These are phyloP conservation scores for Auricularia auricula-judae DNA, from an alignment of 768 basidiomycete species.

Conservation along the genomic window DNA sequence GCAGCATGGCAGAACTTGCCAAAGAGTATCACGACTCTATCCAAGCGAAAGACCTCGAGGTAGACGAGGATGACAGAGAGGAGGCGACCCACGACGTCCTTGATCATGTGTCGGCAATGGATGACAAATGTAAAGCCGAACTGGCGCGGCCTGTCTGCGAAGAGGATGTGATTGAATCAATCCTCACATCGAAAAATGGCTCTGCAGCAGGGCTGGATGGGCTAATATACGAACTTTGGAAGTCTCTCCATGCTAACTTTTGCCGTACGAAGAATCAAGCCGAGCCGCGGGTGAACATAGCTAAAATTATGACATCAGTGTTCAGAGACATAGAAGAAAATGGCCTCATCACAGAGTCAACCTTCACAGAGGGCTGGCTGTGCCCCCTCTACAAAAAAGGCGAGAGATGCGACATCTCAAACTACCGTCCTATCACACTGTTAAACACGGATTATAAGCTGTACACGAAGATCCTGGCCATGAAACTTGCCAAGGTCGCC, in stretches of 20 bases:
- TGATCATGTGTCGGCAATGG: too few relatives aligned
- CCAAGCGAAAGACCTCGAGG: too few relatives aligned
- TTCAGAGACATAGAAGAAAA: conserved; percentile 30
- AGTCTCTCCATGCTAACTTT: background rate
- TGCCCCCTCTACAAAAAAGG: conserved; percentile 32
- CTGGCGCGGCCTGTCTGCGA: too few relatives aligned
- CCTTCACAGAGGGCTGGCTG: conserved; percentile 22
- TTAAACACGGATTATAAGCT: conserved; percentile 25
- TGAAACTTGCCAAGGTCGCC: conserved; percentile 9
- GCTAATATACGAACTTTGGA: background rate
- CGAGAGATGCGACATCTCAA: conserved; percentile 4
- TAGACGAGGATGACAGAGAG: too few relatives aligned
- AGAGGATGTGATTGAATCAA: background rate
- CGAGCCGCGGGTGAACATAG: background rate
- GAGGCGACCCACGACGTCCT: too few relatives aligned
- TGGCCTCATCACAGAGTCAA: conserved; percentile 6
- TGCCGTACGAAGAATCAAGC: background rate
- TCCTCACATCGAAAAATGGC: background rate
- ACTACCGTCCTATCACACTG: conserved; percentile 13
- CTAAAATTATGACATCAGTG: conserved; percentile 21
- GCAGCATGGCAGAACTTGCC: too few relatives aligned
- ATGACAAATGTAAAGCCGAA: too few relatives aligned
- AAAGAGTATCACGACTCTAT: too few relatives aligned
- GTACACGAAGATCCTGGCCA: conserved; percentile 15
- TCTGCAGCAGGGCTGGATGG: background rate